Conservation (phyloP, 2,329 filamentous ascomycete genomes). For the Pseudocercospora ulei region DNA sequence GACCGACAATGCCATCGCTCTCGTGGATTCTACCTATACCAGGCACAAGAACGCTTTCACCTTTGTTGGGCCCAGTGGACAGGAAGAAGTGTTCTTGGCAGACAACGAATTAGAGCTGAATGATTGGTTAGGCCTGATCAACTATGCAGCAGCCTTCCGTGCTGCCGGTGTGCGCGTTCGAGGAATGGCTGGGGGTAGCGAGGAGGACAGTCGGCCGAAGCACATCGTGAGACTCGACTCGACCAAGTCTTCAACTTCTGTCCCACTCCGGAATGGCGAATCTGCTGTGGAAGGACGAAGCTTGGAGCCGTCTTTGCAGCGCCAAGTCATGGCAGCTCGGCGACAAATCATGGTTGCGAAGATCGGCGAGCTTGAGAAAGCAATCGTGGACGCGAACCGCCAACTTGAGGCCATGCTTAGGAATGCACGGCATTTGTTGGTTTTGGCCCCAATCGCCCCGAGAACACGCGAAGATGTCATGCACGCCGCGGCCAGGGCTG, state of each 20-base stretch:
- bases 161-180: slow-evolving; percentile 85
- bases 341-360: slow-evolving; percentile 73
- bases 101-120: slow-evolving; percentile 88
- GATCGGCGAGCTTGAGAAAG: slow-evolving; percentile 73
- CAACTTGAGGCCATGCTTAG: slow-evolving; percentile 73
- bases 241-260: slow-evolving; percentile 41
- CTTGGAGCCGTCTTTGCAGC: slow-evolving; percentile 58
- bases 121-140: slow-evolving; percentile 91
- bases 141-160: slow-evolving; percentile 89
- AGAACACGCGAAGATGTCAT: slow-evolving; percentile 79
- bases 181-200: slow-evolving; percentile 72
- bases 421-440: slow-evolving; percentile 80
- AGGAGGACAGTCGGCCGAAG: slow-evolving; percentile 56
- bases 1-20: slow-evolving; percentile 80
- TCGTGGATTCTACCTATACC: slow-evolving; percentile 77
- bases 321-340: slow-evolving; percentile 74
- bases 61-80: slow-evolving; percentile 73
- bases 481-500: slow-evolving; percentile 71
- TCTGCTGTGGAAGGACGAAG: slow-evolving; percentile 52
- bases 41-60: slow-evolving; percentile 94
- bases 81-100: slow-evolving; percentile 84
- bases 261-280: slow-evolving; percentile 63
- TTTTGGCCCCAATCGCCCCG: slow-evolving; percentile 82
- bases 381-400: slow-evolving; percentile 60
- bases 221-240: slow-evolving; percentile 63